A percentile compares a stretch with the other conserved stretches of the same genome.
These are phyloP conservation scores for Pyricularia sp. DNA, from an alignment of 2,329 filamentous ascomycete genomes.

Conservation along the genomic window DNA sequence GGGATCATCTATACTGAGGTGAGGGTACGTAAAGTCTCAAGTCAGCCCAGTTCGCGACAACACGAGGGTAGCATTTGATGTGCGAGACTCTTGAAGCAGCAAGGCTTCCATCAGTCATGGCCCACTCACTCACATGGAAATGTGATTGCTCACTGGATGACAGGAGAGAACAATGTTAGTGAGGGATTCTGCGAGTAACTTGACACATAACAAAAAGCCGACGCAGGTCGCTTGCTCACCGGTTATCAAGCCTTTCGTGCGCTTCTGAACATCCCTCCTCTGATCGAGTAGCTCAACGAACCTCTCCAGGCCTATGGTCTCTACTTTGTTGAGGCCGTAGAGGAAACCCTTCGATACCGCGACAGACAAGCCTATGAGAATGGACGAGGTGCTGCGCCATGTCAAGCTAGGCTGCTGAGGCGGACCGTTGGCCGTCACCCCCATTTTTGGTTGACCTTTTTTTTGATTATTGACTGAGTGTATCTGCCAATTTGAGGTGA, in stretches of 20 bases:
- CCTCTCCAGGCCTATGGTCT: constrained; percentile 65
- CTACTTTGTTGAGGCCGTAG: constrained; percentile 61
- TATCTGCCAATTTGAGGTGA: neutral
- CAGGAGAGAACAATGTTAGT: constrained; percentile 9
- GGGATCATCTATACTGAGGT: constrained; percentile 79
- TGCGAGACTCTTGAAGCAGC: neutral
- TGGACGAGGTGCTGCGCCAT: constrained; percentile 66
- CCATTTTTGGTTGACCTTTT: neutral
- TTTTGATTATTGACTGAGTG: neutral
- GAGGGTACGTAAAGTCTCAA: neutral
- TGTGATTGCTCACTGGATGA: constrained; percentile 71
- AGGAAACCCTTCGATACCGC: constrained; percentile 66
- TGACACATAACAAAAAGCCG: neutral
- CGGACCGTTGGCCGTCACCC: constrained; percentile 1
- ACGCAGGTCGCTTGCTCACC: constrained; percentile 36
- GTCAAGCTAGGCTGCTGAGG: constrained; percentile 44
- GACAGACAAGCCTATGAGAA: constrained; percentile 66
- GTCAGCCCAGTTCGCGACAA: neutral
- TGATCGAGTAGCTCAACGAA: constrained; percentile 71
- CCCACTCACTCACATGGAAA: constrained; percentile 63
- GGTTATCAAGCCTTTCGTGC: constrained; percentile 73
- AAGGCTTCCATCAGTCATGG: neutral
- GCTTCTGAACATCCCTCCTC: constrained; percentile 54
- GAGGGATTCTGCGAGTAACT: neutral
- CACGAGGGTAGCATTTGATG: neutral